Evolutionary conservation across 2,329 filamentous ascomycete genomes (phyloP), one percentile per base, ranked within the genome.

Genomic region (Claviceps lovelessii): DNA sequence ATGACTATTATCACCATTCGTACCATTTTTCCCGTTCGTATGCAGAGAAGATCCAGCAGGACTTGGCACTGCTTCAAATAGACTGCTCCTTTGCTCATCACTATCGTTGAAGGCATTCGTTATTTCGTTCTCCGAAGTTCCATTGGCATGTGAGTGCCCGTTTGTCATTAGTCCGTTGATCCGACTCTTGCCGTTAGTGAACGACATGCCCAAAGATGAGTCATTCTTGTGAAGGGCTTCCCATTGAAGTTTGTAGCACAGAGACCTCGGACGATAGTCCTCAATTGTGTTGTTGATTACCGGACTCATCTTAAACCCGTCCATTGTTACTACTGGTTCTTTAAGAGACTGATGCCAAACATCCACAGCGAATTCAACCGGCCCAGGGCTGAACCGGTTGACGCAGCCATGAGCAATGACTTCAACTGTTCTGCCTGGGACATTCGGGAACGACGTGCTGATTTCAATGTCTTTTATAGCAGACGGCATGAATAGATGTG

Each of bases 221-320:
- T 68, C 66, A 7, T n/a, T 45, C 29, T 41, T 28, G n/a, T 23
- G 2, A 28, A 46, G 28, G 28, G 41, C 15, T 57, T 75, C 71
- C 74, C 74, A 76, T 23, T 71, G 62, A 17, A 75, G 57, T 60
- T 71, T 72, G 60, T 73, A 76, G 62, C 73, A 76, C 5, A 76
- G 60, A 0, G 59, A 59, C 17, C 64, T 61, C 15, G 63, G 59
- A 17, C 10, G 51, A n/a, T 53, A 51, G 4, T 57, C 54, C 19
- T 63, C 59, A 1, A 46, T 55, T 1, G 56, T 46, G 2, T 67
- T 67, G 33, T 70, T 68, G 39, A 69, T 60, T 4, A 76, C 66
- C 1, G 74, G 73, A 1, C 68, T 70, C 62, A 75, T 68, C 7
- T 60, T 64, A 33, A 73, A 63, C 1, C 68, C 70, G 6, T 64